Evolutionary conservation across 2,329 filamentous ascomycete genomes (phyloP), one percentile per base, ranked within the genome.

Genomic region (Microdochium nivale): DNA sequence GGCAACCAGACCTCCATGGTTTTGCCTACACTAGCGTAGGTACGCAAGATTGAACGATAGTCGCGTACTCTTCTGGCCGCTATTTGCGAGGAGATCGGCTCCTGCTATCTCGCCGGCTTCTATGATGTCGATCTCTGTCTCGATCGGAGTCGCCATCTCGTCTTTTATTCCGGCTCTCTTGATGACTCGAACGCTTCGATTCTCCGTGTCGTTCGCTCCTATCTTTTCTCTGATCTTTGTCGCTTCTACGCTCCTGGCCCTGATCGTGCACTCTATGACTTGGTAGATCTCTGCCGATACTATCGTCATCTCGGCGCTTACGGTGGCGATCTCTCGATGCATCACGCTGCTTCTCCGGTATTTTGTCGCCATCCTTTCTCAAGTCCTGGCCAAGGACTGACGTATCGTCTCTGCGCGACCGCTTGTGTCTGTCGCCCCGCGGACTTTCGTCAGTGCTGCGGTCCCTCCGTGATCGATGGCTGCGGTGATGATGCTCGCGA

Each of bases 51-150:
- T n/a, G n/a, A n/a, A n/a, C n/a, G n/a, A n/a, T n/a, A n/a, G n/a
- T n/a, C n/a, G n/a, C n/a, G n/a, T n/a, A n/a, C n/a, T n/a, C n/a
- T n/a, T 53, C 58, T 60, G 64, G 54, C 62, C 14, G 40, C 40
- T 59, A 51, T 32, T 54, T 62, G 49, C 59, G 61, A 53, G 73
- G 74, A 50, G 75, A 78, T 49, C 66, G 68, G 56, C 74, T 77
- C 54, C 70, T 70, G 54, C 70, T 73, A 53, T 67, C 65, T 40
- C 58, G 60, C 35, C 60, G 61, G 35, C 63, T 62, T 52, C 53
- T 61, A 21, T 44, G 40, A 23, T 23, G 40, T 7, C 55, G 59
- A 48, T 63, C 55, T 40, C 51, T 52, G 33, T 54, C 63, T 56
- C 50, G 47, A 5, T 62, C 58, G 3, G 52, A 49, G 16, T 58